Conservation (phyloP, 352 stramenopile genomes). For the Thalassiosira mediterranea region DNA sequence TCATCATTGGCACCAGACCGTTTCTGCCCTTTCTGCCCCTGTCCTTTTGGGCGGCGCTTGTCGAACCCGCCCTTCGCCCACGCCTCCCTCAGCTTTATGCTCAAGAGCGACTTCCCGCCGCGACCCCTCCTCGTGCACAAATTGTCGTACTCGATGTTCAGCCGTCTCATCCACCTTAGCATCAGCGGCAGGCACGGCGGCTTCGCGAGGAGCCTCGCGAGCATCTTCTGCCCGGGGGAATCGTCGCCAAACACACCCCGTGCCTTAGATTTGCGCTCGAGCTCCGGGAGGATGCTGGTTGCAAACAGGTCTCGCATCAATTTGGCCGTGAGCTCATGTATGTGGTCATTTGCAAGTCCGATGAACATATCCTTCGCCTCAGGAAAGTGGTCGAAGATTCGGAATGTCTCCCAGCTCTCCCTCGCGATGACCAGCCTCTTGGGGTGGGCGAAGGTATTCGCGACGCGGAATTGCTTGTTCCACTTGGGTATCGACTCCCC, state of each 20-base stretch:
- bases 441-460: neutral
- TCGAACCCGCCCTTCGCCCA: conserved; percentile 8
- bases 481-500: neutral
- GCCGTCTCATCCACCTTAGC: neutral
- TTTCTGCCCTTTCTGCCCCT: conserved; percentile 2
- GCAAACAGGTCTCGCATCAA: neutral
- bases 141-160: conserved; percentile 8
- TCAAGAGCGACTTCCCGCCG: neutral
- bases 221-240: conserved; percentile 8
- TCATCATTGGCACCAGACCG: neutral
- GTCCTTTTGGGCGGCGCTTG: conserved; percentile 16
- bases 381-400: conserved; percentile 2
- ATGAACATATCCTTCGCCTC: neutral
- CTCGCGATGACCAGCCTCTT: neutral
- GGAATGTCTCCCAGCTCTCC: neutral
- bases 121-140: neutral
- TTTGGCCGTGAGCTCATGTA: neutral
- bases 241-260: conserved; percentile 3
- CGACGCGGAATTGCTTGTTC: neutral
- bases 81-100: neutral
- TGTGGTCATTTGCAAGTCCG: neutral
- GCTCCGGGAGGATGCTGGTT: neutral
- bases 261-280: conserved; percentile 8
- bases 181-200: neutral
- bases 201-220: neutral